Evolutionary conservation across 2,329 filamentous ascomycete species (phyloP), one percentile per base, ranked within the genome.

Genomic region (Phaeomoniella chlamydospora): DNA sequence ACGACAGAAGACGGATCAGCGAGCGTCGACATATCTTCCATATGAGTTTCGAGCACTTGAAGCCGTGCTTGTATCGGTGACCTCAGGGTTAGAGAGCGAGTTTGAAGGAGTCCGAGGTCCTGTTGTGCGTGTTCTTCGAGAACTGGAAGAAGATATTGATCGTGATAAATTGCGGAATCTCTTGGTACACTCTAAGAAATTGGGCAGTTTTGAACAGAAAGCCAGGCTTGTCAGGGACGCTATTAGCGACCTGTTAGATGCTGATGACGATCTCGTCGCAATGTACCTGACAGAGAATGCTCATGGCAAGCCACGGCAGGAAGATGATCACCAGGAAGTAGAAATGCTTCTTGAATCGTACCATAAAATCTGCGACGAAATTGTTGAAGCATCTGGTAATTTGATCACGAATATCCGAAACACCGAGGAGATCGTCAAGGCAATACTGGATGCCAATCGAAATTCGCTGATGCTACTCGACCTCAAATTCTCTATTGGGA

Each of bases 381-480:
- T 96, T 48, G 88, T 94, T 5, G 88, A 98, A 58, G 83, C 92
- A 43, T 85, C 86, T 12, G 82, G 85, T 42, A 96, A 93, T 58
- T 59, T 96, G 45, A 87, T 96, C 38, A 88, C 82, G 6, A 86
- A 84, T 45, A 98, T 98, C 55, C 75, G 90, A 48, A 98, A 96
- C 59, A 98, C 90, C 1, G 90, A 98, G 59, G 90, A 98, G 62
- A 92, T 98, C 34, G 84, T 94, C 42, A 92, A 90, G 55, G 90
- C 90, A 15, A 98, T 98, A 45, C 75, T 98, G 18, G 90, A 98
- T 55, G 88, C 90, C 37, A 98, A 98, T 55, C 87, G 90, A 46
- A 98, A 98, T 63, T 82, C 86, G 5, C 81, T 98, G 45, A 98
- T 98, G 90, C 70, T 98, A 13, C 72, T 96, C 18, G 90, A 96